These are phyloP conservation scores for Cadophora malorum DNA, from an alignment of 2,329 filamentous ascomycete species.

Conservation along the genomic window DNA sequence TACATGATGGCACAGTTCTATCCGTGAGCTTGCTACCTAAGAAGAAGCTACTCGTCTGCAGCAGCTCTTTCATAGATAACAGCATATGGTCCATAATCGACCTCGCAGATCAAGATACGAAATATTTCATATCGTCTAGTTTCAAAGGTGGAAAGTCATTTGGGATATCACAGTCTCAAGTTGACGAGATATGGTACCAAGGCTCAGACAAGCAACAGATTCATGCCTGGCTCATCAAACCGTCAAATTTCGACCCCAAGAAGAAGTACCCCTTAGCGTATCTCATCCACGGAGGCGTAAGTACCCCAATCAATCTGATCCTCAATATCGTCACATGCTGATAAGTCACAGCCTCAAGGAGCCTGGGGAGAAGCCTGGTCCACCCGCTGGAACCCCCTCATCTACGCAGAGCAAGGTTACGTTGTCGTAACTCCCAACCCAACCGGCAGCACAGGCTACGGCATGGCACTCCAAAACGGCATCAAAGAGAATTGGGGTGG, in stretches of 20 bases:
- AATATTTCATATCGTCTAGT: slow-evolving; percentile 63
- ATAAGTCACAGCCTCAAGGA: slow-evolving; percentile 40
- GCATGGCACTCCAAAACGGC: slow-evolving; percentile 76
- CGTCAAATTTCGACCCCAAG: slow-evolving; percentile 67
- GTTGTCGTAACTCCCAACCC: slow-evolving; percentile 83
- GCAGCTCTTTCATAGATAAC: slow-evolving; percentile 75
- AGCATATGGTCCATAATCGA: slow-evolving; percentile 66
- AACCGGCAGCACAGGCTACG: slow-evolving; percentile 83
- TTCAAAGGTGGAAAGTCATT: slow-evolving; percentile 70
- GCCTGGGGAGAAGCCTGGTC: slow-evolving; percentile 51
- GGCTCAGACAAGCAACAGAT: slow-evolving; percentile 68
- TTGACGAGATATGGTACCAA: slow-evolving; percentile 72
- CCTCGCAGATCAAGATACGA: slow-evolving; percentile 49
- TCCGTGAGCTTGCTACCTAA: slow-evolving; percentile 59
- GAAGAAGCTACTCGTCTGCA: slow-evolving; percentile 66
- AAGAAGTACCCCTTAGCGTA: slow-evolving; percentile 83
- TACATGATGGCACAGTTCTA: slow-evolving; percentile 59
- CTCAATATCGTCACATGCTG: background rate
- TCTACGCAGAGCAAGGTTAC: slow-evolving; percentile 89
- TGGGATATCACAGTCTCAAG: slow-evolving; percentile 67
- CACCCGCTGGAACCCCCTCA: slow-evolving; percentile 84
- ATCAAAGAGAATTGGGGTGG: slow-evolving; percentile 87
- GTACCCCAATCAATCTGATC: slow-evolving; percentile 4
- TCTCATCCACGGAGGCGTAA: slow-evolving; percentile 76
- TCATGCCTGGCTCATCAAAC: slow-evolving; percentile 69